Percentiles rank a stretch among this genome's conserved stretches.
phyloP scores from a whole-genome alignment of 2,329 filamentous ascomycete genomes.

The Corinectria fuckeliana region DNA sequence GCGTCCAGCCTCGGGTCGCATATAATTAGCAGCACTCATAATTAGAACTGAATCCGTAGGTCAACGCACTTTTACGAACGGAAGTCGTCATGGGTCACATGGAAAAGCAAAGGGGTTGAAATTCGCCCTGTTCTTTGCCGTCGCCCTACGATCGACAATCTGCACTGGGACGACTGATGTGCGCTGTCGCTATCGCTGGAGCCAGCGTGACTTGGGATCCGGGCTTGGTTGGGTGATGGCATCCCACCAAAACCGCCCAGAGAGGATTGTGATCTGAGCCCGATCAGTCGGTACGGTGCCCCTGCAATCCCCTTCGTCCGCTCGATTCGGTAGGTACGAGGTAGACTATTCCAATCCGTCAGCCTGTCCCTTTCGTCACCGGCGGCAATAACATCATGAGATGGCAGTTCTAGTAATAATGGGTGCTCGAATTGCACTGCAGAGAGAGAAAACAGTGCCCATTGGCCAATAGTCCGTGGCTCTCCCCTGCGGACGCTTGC shows the following conservation, averaged over 20 bases:
- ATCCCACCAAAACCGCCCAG: background rate
- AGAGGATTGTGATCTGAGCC: background rate
- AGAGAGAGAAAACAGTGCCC: background rate
- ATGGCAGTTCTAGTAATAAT: too few species aligned
- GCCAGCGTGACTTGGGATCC: constrained; percentile 7
- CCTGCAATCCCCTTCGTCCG: background rate
- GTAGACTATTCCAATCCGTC: too few species aligned
- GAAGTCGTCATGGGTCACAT: constrained; percentile 4
- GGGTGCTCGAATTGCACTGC: background rate
- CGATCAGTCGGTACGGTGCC: background rate
- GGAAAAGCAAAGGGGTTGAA: constrained; percentile 6
- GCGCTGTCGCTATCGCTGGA: constrained; percentile 8
- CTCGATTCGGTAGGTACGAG: background rate
- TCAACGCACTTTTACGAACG: too few species aligned
- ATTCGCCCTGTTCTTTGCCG: constrained; percentile 8
- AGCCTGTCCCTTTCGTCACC: too few species aligned
- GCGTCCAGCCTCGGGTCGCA: background rate
- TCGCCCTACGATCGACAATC: constrained; percentile 6
- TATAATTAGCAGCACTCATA: constrained; percentile 1
- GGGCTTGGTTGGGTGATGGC: constrained; percentile 1
- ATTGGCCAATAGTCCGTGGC: constrained; percentile 17
- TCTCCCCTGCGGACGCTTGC: background rate
- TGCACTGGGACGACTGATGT: constrained; percentile 1
- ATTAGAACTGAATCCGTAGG: too few species aligned
- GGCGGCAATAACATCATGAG: constrained; percentile 5